Conservation (phyloP, 2,329 filamentous ascomycete genomes). For the Didymella exigua region DNA sequence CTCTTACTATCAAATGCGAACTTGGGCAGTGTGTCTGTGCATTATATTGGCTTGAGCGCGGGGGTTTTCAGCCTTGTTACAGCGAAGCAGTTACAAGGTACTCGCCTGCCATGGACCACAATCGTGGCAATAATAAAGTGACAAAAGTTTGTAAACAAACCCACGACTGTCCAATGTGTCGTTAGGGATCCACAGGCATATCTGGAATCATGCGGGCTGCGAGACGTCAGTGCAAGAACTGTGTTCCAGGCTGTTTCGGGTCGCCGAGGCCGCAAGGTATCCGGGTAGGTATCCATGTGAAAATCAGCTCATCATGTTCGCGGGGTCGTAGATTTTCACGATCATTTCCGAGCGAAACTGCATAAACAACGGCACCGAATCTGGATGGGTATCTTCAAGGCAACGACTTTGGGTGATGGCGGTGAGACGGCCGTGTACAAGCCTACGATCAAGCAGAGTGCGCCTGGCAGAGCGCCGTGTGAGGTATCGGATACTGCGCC, state of each 20-base stretch:
- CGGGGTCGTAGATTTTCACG: constrained; percentile 2
- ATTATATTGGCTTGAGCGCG: neutral
- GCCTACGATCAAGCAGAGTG: constrained; percentile 13
- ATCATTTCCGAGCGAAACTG: constrained; percentile 12
- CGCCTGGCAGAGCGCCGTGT: constrained; percentile 23
- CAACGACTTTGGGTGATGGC: constrained; percentile 27
- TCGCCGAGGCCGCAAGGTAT: neutral
- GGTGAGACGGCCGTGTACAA: constrained; percentile 14
- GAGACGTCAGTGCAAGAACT: constrained; percentile 28
- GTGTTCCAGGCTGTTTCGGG: constrained; percentile 38
- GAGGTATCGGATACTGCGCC: constrained; percentile 32
- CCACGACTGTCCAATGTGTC: neutral
- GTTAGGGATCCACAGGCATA: neutral
- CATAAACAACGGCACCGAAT: constrained; percentile 22
- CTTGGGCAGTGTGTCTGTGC: neutral
- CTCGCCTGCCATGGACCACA: neutral
- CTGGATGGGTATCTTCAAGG: constrained; percentile 29
- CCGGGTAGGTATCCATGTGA: constrained; percentile 18
- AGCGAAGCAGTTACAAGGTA: neutral
- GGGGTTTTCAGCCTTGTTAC: neutral
- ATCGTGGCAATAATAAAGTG: neutral
- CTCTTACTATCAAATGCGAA: neutral
- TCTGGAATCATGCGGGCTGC: constrained; percentile 5
- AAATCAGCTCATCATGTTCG: constrained; percentile 8
- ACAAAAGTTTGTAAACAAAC: neutral